These are phyloP conservation scores for Saccharomycopsis babjevae DNA, from an alignment of 805 yeast species.

Conservation along the genomic window DNA sequence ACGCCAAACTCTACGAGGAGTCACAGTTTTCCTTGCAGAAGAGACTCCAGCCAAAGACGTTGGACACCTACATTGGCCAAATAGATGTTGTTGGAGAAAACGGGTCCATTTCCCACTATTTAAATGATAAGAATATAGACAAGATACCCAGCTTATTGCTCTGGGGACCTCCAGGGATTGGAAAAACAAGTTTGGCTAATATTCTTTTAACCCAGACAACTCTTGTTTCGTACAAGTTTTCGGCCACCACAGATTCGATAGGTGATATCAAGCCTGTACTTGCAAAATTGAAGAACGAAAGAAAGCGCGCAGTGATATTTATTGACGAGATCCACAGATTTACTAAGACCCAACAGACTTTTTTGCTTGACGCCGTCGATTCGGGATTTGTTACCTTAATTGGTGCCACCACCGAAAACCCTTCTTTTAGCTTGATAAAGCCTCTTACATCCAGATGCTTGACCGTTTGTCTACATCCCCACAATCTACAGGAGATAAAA, in stretches of 20 bases:
- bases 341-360: conserved; percentile 79
- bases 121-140: conserved; percentile 38
- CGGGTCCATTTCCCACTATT: conserved; percentile 56
- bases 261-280: conserved; percentile 10
- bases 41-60: conserved; percentile 61
- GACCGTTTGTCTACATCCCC: conserved; percentile 55
- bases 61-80: conserved; percentile 79
- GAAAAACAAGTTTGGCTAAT: conserved; percentile 78
- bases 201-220: conserved; percentile 27
- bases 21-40: conserved; percentile 49
- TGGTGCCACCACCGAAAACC: conserved; percentile 98
- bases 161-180: conserved; percentile 96
- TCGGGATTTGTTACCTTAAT: conserved; percentile 69
- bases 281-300: conserved; percentile 25
- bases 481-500: conserved; percentile 39
- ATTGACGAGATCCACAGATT: conserved; percentile 92
- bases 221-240: conserved; percentile 57
- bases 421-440: conserved; percentile 68
- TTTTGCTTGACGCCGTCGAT: conserved; percentile 75
- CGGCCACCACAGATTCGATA: conserved; percentile 48
- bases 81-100: conserved; percentile 53
- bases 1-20: conserved; percentile 1
- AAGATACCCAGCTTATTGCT: conserved; percentile 75
- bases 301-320: conserved; percentile 63
- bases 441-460: conserved; percentile 82